Percentiles rank a stretch among this genome's conserved stretches.
These are phyloP conservation scores for Syzygium oleosum DNA, from an alignment of 345 rosid genomes.

Conservation along the genomic window DNA sequence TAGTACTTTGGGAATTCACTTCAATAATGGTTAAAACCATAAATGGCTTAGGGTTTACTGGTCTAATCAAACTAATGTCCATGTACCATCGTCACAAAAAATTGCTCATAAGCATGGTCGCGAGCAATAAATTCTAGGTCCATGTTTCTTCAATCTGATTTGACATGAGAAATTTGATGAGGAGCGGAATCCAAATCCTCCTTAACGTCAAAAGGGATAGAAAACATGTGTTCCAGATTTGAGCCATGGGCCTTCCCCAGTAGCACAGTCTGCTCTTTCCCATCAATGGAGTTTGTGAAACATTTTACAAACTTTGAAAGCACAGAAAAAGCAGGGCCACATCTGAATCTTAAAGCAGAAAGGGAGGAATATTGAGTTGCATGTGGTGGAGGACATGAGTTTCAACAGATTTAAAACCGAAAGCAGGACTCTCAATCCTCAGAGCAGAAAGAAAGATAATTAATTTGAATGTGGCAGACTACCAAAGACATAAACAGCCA, in stretches of 20 bases:
- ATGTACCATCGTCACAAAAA: background rate
- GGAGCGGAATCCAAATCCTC: background rate
- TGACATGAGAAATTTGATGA: background rate
- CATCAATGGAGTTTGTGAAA: background rate
- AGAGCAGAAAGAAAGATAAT: background rate
- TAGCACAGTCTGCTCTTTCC: background rate
- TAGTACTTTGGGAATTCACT: background rate
- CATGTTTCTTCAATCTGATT: background rate
- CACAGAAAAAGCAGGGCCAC: background rate
- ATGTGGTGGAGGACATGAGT: background rate
- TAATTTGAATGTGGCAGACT: background rate
- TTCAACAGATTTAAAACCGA: background rate
- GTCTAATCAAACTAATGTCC: background rate
- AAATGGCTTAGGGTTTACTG: background rate
- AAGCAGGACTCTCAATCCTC: background rate
- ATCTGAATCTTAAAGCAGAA: background rate
- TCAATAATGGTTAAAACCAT: background rate
- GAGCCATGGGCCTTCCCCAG: background rate
- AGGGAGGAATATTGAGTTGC: background rate
- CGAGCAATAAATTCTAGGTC: background rate
- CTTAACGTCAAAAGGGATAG: background rate
- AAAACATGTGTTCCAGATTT: background rate
- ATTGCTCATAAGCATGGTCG: background rate
- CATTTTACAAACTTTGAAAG: background rate
- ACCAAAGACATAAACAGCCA: background rate